Evolutionary conservation across 2,329 filamentous ascomycete genomes (phyloP).

Genomic region (Botrytis aclada): DNA sequence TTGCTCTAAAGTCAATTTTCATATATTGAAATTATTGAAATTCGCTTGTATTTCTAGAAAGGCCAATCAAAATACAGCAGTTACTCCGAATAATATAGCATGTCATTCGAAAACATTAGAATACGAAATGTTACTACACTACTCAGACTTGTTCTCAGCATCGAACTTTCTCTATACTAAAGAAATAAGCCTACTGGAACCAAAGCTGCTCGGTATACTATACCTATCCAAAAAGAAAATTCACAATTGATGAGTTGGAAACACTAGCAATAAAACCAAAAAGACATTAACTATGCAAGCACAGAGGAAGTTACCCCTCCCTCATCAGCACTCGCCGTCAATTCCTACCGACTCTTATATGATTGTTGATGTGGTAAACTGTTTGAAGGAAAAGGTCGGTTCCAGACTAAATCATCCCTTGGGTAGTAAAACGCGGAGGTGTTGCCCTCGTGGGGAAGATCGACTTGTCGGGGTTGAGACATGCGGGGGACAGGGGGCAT

Average conservation of each 20-base stretch:
- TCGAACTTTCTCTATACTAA: neutral
- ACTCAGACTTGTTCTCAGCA: neutral
- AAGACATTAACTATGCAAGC: no score
- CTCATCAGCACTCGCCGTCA: neutral
- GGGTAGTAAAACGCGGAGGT: neutral
- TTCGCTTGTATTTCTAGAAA: neutral
- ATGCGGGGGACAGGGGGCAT: conserved; percentile 20
- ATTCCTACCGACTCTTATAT: neutral
- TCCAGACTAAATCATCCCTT: neutral
- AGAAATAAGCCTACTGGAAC: neutral
- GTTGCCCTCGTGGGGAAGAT: conserved; percentile 18
- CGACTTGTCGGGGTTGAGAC: conserved; percentile 11
- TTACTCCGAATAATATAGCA: neutral
- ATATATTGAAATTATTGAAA: neutral
- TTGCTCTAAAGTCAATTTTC: neutral
- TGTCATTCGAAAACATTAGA: neutral
- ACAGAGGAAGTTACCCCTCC: neutral
- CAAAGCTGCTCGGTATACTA: neutral
- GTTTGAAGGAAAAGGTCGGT: neutral
- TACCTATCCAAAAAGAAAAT: neutral
- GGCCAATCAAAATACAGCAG: neutral
- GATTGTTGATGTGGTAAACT: neutral
- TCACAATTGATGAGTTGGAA: neutral
- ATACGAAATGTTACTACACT: neutral
- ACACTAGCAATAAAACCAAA: neutral